Conservation (phyloP, 257 asterid species). For the Pogostemon cablin region DNA sequence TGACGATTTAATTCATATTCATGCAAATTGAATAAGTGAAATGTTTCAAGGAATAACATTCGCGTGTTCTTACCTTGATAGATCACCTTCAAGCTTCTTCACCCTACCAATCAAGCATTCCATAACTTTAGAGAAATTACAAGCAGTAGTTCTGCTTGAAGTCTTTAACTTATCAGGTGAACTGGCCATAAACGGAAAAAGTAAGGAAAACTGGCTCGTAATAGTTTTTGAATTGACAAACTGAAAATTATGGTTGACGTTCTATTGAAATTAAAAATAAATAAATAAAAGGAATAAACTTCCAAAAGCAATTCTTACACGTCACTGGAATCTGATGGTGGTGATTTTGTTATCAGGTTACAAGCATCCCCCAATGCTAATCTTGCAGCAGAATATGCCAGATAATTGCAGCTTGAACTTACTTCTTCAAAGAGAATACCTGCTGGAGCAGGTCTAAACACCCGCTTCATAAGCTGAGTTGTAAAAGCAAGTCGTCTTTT, state of each 20-base stretch:
- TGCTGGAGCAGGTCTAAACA: conserved; percentile 58
- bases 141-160: conserved; percentile 37
- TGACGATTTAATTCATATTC: neutral
- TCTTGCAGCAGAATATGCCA: conserved; percentile 64
- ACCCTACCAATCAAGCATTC: conserved; percentile 50
- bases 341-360: conserved; percentile 40
- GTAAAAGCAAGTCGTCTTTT: conserved; percentile 64
- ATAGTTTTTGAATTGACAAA: conserved; percentile 8
- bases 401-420: conserved; percentile 47
- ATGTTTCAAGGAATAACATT: neutral
- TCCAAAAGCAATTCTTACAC: conserved; percentile 39
- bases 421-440: conserved; percentile 55
- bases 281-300: conserved; percentile 1
- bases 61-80: conserved; percentile 49
- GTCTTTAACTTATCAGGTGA: conserved; percentile 42
- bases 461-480: conserved; percentile 69
- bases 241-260: neutral
- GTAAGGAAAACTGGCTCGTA: neutral
- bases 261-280: neutral
- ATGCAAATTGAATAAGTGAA: neutral
- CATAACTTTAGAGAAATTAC: conserved; percentile 44
- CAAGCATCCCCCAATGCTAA: conserved; percentile 76
- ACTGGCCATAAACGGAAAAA: conserved; percentile 39
- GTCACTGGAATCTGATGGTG: conserved; percentile 37
- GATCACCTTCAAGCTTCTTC: conserved; percentile 53